A percentile compares a stretch with the other conserved stretches of the same genome.
Evolutionary conservation across 176 grass and related monocot genomes (phyloP).

Genomic region (Aegilops bicornis): DNA sequence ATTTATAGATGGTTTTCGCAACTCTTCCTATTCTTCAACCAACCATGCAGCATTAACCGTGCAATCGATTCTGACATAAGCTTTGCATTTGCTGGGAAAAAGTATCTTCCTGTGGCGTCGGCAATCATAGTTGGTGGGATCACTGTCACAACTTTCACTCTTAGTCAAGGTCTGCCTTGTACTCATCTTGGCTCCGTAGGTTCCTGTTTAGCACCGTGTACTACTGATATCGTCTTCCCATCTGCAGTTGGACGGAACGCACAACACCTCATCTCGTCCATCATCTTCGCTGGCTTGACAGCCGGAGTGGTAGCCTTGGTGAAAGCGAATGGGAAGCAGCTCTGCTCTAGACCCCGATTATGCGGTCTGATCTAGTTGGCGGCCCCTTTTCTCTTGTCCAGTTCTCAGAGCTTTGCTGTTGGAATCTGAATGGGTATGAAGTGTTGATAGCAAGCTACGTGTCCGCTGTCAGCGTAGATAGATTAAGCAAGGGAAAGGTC

Average conservation of each 20-base stretch:
- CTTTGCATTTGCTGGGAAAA: slow-evolving; percentile 20
- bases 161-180: slow-evolving; percentile 74
- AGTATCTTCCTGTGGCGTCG: slow-evolving; percentile 91
- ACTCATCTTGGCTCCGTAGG: neutral
- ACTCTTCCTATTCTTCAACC: neutral
- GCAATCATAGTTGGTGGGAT: slow-evolving; percentile 87
- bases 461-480: slow-evolving; percentile 17
- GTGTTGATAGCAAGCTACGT: neutral
- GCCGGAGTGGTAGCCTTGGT: slow-evolving; percentile 77
- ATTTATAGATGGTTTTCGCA: neutral
- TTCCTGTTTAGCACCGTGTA: neutral
- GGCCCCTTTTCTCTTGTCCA: neutral
- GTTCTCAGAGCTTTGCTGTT: neutral
- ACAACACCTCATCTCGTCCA: slow-evolving; percentile 58
- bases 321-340: slow-evolving; percentile 93
- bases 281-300: slow-evolving; percentile 72
- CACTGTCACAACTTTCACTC: slow-evolving; percentile 76
- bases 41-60: neutral
- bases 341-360: slow-evolving; percentile 89
- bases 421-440: neutral
- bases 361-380: slow-evolving; percentile 61
- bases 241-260: slow-evolving; percentile 52
- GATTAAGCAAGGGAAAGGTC: neutral
- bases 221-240: neutral
- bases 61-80: neutral